phyloP scores from a whole-genome alignment of 2,329 filamentous ascomycete genomes.

The Neocucurbitaria cava region DNA sequence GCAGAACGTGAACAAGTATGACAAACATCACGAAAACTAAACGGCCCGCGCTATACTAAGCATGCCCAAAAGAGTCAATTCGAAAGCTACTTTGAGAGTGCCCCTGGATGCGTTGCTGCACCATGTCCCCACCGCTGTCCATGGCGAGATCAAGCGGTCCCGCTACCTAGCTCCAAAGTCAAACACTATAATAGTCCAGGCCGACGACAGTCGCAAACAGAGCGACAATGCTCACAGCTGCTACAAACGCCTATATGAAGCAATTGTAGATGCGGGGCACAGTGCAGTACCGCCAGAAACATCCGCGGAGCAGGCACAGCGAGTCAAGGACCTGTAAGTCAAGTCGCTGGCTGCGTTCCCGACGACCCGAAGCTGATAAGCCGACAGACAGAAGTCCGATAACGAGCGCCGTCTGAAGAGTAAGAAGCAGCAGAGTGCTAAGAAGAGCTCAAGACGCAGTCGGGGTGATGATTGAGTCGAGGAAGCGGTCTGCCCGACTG shows the following conservation, averaged over 20 bases:
- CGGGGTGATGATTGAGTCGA: constrained; percentile 40
- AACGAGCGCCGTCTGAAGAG: constrained; percentile 63
- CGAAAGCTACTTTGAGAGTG: constrained; percentile 69
- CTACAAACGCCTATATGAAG: constrained; percentile 63
- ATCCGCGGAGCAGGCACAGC: constrained; percentile 61
- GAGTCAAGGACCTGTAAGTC: constrained; percentile 61
- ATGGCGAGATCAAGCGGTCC: constrained; percentile 58
- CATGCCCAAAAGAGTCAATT: constrained; percentile 65
- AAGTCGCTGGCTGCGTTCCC: constrained; percentile 21
- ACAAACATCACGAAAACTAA: constrained; percentile 18
- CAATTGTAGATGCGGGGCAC: constrained; percentile 61
- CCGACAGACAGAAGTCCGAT: constrained; percentile 60
- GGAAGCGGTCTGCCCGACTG: constrained; percentile 22
- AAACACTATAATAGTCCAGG: constrained; percentile 65
- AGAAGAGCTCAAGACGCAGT: constrained; percentile 63
- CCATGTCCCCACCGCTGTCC: constrained; percentile 62
- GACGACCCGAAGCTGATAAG: constrained; percentile 32
- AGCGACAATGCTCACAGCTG: constrained; percentile 66
- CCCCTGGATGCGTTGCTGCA: constrained; percentile 60
- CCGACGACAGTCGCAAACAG: constrained; percentile 69
- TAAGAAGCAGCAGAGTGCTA: constrained; percentile 68
- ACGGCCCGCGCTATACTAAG: constrained; percentile 40
- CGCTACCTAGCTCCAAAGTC: constrained; percentile 64
- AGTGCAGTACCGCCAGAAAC: constrained; percentile 66
- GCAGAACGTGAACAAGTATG: constrained; percentile 73